Evolutionary conservation across 352 stramenopile genomes (phyloP).

Genomic region (Pythium periplocum): DNA sequence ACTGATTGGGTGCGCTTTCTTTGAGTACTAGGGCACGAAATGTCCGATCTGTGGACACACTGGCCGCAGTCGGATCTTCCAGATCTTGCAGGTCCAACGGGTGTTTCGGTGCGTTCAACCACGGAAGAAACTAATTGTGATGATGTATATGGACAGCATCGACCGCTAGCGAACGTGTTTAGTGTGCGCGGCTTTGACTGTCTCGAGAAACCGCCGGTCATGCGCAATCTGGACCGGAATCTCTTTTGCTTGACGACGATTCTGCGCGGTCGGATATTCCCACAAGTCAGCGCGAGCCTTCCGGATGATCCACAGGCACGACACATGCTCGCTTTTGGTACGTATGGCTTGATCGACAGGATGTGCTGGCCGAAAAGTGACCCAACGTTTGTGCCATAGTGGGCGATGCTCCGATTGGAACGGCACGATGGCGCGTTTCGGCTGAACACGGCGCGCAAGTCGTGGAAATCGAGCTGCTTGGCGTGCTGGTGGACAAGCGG

Average conservation of each 20-base stretch:
- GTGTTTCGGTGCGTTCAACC: neutral
- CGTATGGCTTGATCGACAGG: constrained; percentile 5
- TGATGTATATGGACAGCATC: constrained; percentile 18
- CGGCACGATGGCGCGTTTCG: constrained; percentile 40
- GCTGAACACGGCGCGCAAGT: constrained; percentile 36
- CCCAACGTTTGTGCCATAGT: constrained; percentile 27
- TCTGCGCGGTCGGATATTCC: constrained; percentile 43
- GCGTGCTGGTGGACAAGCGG: constrained; percentile 48
- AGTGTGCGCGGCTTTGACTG: constrained; percentile 48
- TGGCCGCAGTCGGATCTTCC: constrained; percentile 60
- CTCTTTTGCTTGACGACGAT: constrained; percentile 54
- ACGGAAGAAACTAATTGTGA: neutral
- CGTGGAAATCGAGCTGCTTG: constrained; percentile 54
- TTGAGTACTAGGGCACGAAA: constrained; percentile 34
- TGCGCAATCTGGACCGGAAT: constrained; percentile 24
- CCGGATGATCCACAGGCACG: constrained; percentile 31
- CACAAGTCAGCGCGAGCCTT: constrained; percentile 18
- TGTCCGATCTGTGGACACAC: constrained; percentile 61
- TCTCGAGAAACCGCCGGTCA: constrained; percentile 24
- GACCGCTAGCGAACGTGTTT: constrained; percentile 36
- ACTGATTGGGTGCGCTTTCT: neutral
- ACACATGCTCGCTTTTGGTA: constrained; percentile 66
- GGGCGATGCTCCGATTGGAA: constrained; percentile 60
- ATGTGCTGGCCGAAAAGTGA: too few species aligned
- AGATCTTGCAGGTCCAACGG: constrained; percentile 39